Base-by-base conservation (phyloP, 306 rosid genomes). In the Vigna angularis region DNA sequence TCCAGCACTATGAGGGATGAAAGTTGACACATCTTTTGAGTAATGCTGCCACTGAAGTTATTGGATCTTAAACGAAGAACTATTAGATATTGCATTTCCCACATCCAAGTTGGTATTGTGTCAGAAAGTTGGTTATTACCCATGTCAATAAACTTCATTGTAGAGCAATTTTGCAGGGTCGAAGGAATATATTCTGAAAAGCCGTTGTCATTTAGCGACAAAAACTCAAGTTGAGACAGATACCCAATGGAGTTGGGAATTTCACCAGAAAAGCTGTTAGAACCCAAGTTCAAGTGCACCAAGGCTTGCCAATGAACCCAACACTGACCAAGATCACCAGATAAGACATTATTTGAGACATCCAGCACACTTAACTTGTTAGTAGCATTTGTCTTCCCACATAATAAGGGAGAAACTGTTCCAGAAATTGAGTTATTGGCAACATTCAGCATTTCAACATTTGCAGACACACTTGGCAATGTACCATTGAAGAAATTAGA, bases 221-320 rank as follows among this genome's bases (percentile, higher is more conserved):
- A 58, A 17, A 83, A 77, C 56, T 48, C 76, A 9, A 83, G 79
- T 55, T 9, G 9, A 52, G 53, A 55, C 26, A 80, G 58, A 48
- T 53, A 42, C 1, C 83, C 75, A 30, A 80, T 45, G 6, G 80
- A 81, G 58, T 68, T 2, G 14, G 79, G 80, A 66, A 83, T 73
- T 51, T 72, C 80, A 14, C 77, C 88, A 10, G 59, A 59, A 0
- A 85, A 76, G 17, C 76, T 75, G 81, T 85, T 88, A 17, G 12
- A 9, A 0, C 81, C 81, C 61, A 88, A 66, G 68, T 85, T 58
- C 40, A 88, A 75, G 52, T 88, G 73, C 73, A 78, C 38, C 45
- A 83, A 73, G 66, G 72, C 74, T 68, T 83, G 80, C 86, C 86
- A 83, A 16, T 73, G 59, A 13, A 40, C 53, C 86, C 77, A 83